A percentile compares a stretch with the other conserved stretches of the same genome.
phyloP scores from a whole-genome alignment of 2,329 filamentous ascomycete species.

The Diaporthe destruens region DNA sequence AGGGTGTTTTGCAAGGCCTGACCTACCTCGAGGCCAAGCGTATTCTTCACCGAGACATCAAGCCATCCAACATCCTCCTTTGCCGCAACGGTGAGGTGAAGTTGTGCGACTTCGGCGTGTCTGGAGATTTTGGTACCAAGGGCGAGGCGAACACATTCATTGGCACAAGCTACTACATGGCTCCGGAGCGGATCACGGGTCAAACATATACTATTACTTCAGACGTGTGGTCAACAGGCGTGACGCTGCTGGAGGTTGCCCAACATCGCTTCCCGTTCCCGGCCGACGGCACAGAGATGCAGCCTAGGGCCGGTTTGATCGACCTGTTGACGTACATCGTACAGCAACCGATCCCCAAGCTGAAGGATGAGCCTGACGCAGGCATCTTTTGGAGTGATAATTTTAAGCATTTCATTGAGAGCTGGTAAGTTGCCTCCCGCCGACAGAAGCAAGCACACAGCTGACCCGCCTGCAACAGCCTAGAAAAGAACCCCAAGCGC shows the following conservation, averaged over 20 bases:
- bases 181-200: conserved; percentile 95
- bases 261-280: conserved; percentile 99
- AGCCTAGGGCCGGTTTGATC: conserved; percentile 91
- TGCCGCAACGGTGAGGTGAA: conserved; percentile 95
- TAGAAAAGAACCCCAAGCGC: conserved; percentile 91
- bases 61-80: conserved; percentile 95
- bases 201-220: conserved; percentile 99
- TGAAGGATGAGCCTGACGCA: conserved; percentile 93
- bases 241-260: conserved; percentile 98
- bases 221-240: conserved; percentile 97
- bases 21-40: conserved; percentile 96
- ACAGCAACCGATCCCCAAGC: conserved; percentile 90
- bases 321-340: conserved; percentile 98
- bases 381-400: conserved; percentile 95
- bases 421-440: conserved; percentile 79
- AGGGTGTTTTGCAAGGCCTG: conserved; percentile 91
- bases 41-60: conserved; percentile 99
- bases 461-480: conserved; percentile 63
- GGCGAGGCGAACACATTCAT: conserved; percentile 99
- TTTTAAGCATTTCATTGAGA: conserved; percentile 99
- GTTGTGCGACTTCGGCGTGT: conserved; percentile 98
- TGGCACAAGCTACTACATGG: conserved; percentile 99
- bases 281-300: conserved; percentile 94
- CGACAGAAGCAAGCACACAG: neutral
- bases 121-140: conserved; percentile 97